A percentile compares a stretch with the other conserved stretches of the same genome.
These are phyloP conservation scores for Penicillium coffeae DNA, from an alignment of 495 filamentous ascomycete species.

Conservation along the genomic window DNA sequence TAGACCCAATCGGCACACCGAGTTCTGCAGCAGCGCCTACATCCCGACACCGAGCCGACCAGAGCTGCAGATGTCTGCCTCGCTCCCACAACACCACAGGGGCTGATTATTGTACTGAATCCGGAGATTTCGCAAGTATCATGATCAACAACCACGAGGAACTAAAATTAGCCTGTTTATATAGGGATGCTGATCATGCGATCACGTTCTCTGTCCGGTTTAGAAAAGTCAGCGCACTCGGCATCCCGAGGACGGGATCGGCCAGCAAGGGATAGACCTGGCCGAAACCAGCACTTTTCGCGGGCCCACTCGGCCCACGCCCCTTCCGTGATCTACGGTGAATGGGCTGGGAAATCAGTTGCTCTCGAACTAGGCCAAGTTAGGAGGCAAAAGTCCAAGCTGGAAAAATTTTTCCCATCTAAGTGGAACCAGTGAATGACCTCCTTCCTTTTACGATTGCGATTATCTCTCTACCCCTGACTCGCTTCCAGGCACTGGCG, in stretches of 20 bases:
- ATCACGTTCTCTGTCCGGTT: too few relatives aligned
- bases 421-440: not conserved
- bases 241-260: slow-evolving; percentile 20
- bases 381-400: slow-evolving; percentile 3
- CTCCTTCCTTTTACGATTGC: not conserved
- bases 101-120: too few relatives aligned
- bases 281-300: slow-evolving; percentile 19
- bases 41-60: slow-evolving; percentile 21
- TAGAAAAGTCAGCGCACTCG: slow-evolving; percentile 7
- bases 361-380: slow-evolving; percentile 1
- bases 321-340: slow-evolving; percentile 23
- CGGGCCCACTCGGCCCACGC: slow-evolving; percentile 16
- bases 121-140: too few relatives aligned
- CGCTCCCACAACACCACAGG: too few relatives aligned
- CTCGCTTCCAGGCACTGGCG: not conserved
- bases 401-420: not conserved
- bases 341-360: slow-evolving; percentile 8
- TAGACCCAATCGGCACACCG: slow-evolving; percentile 28
- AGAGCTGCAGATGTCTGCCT: too few relatives aligned
- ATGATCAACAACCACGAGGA: too few relatives aligned
- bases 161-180: too few relatives aligned
- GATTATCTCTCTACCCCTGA: not conserved
- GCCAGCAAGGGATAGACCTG: slow-evolving; percentile 1
- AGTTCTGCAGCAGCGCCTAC: slow-evolving; percentile 9
- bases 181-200: too few relatives aligned